Percentiles rank a stretch among this genome's conserved stretches.
These are phyloP conservation scores for Termitomyces sp. DNA, from an alignment of 768 basidiomycete genomes.

Conservation along the genomic window DNA sequence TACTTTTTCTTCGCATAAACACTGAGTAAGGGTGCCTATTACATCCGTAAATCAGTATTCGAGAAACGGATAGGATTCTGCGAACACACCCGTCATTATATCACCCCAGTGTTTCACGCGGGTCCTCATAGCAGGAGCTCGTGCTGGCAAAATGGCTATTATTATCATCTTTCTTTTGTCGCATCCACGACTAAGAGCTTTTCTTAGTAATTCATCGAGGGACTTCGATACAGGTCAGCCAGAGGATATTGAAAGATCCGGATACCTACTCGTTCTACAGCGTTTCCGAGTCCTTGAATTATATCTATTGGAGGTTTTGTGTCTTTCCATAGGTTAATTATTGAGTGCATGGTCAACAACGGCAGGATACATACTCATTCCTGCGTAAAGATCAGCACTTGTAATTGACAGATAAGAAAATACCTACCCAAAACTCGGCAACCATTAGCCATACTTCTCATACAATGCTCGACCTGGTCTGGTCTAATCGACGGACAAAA, in stretches of 20 bases:
- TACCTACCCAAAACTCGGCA: slow-evolving; percentile 1
- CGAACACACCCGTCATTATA: slow-evolving; percentile 17
- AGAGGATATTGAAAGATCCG: neutral
- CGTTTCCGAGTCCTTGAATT: slow-evolving; percentile 2
- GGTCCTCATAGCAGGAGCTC: slow-evolving; percentile 38
- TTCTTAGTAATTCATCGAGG: slow-evolving; percentile 1
- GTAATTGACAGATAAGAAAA: neutral
- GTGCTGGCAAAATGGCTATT: slow-evolving; percentile 45
- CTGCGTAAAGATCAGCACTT: neutral
- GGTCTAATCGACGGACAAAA: slow-evolving; percentile 1
- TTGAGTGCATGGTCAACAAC: neutral
- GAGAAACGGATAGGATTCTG: neutral
- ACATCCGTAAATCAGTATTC: neutral
- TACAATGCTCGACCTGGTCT: neutral
- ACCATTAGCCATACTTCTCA: slow-evolving; percentile 1
- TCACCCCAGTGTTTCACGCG: slow-evolving; percentile 56
- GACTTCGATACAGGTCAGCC: neutral
- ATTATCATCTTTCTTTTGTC: slow-evolving; percentile 25
- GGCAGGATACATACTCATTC: slow-evolving; percentile 7
- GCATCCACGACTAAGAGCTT: neutral
- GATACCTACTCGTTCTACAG: slow-evolving; percentile 6
- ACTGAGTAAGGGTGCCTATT: slow-evolving; percentile 38
- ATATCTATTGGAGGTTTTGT: neutral
- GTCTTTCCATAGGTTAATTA: neutral
- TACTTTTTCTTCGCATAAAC: slow-evolving; percentile 32